Evolutionary conservation across 768 basidiomycete species (phyloP), one percentile per base, ranked within the genome.

Genomic region (Phallus indusiatus): DNA sequence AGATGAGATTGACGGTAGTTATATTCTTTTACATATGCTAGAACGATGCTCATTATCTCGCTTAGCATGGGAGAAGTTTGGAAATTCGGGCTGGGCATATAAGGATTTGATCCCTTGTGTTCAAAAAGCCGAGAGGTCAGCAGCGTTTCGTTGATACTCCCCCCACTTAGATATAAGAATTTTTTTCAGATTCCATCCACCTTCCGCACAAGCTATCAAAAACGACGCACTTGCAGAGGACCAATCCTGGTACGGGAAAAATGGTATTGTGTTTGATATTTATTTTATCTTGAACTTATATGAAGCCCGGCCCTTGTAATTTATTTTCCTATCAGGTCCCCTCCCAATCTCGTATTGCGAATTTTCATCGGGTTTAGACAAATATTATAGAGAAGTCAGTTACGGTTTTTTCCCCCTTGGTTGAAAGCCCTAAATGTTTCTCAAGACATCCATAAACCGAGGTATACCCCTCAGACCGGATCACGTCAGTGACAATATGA

Each of bases 31-130:
- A 4, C 14, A 17, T 28, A 6, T 21, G 67, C 67, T 34, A 55
- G 47, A 1, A 66, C 64, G 20, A 72, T 74, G 34, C 59, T 73
- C 16, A 70, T 73, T 46, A 14, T 12, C 42, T 42, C 4, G n/a
- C 4, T 37, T 42, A 42, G 70, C 51, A 24, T 17, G 50, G 52
- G 80, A 81, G 63, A 69, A 70, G 55, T 69, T 83, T 17, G 81
- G 81, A 6, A 81, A 81, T 59, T 70, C 71, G 0, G 80, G 80
- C 5, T 83, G 81, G 80, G 79, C 79, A 61, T 82, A 77, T 77
- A 64, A 71, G 0, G 71, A 74, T 20, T 76, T 72, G 54, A 55
- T 68, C 10, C 72, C 74, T 51, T 76, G 76, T 60, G 71, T 69
- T 3, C 68, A 67, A 60, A 73, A 69, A 54, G 64, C 69, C 6